phyloP scores from a whole-genome alignment of 73 alveolate genomes.

The Durusdinium trenchii region DNA sequence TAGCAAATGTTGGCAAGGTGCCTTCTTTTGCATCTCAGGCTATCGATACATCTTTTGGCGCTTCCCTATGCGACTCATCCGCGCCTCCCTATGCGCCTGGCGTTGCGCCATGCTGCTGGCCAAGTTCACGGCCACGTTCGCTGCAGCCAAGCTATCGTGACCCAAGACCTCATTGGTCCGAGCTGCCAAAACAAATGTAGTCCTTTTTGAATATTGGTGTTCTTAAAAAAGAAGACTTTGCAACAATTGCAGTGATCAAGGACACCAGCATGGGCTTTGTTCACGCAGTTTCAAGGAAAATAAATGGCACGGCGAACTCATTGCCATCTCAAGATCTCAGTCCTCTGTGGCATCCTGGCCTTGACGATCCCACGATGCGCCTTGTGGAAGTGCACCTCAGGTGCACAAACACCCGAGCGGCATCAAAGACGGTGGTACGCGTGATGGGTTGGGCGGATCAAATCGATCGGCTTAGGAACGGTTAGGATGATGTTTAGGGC shows the following conservation, averaged over 20 bases:
- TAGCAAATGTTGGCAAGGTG: too few species aligned
- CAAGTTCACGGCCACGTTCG: neutral
- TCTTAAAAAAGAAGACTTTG: too few species aligned
- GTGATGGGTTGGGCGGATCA: too few species aligned
- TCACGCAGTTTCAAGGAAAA: neutral
- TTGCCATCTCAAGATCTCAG: neutral
- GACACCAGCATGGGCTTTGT: neutral
- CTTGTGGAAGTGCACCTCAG: conserved; percentile 24
- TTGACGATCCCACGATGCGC: conserved; percentile 4
- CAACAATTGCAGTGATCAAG: neutral
- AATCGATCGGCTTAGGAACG: too few species aligned
- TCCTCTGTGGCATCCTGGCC: neutral
- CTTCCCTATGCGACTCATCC: too few species aligned
- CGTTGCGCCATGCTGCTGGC: neutral
- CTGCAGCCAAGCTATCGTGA: neutral
- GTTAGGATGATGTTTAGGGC: too few species aligned
- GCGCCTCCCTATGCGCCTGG: neutral
- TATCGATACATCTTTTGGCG: too few species aligned
- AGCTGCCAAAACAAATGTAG: neutral
- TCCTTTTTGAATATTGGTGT: neutral
- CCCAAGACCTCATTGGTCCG: conserved; percentile 3
- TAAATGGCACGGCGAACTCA: neutral
- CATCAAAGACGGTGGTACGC: too few species aligned
- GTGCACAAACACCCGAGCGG: too few species aligned
- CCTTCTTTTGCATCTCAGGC: too few species aligned